Conservation (phyloP, 371 early-diverging fungal species). For the Rhizopus delemar region DNA sequence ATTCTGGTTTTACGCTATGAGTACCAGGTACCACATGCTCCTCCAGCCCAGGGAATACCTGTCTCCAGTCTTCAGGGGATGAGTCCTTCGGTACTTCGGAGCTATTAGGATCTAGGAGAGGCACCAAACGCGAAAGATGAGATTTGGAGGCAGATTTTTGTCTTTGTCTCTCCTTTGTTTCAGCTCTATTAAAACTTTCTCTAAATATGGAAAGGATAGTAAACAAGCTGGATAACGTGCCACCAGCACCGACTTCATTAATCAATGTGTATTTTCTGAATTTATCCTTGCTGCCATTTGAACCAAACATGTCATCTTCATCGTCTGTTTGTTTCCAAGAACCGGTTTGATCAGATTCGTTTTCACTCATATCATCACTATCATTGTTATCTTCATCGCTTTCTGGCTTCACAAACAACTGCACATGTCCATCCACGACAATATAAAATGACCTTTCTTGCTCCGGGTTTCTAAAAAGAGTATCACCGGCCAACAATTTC, state of each 20-base stretch:
- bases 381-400: constrained; percentile 27
- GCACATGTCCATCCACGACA: constrained; percentile 92
- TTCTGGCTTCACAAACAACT: constrained; percentile 70
- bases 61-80: constrained; percentile 44
- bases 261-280: constrained; percentile 72
- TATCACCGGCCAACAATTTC: constrained; percentile 83
- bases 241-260: constrained; percentile 89
- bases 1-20: constrained; percentile 6
- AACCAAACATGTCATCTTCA: constrained; percentile 10
- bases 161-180: constrained; percentile 48
- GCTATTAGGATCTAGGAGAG: not conserved
- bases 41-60: constrained; percentile 50
- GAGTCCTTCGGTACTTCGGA: constrained; percentile 29
- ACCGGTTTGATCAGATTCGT: constrained; percentile 17
- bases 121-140: constrained; percentile 13
- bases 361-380: constrained; percentile 24
- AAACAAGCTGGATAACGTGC: constrained; percentile 89
- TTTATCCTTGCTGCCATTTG: constrained; percentile 23
- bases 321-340: constrained; percentile 4
- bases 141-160: constrained; percentile 21
- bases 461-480: constrained; percentile 75
- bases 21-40: constrained; percentile 3
- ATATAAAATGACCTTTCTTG: constrained; percentile 86
- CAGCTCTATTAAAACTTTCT: constrained; percentile 69
- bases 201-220: constrained; percentile 90